phyloP scores from a whole-genome alignment of 768 basidiomycete species.

The Lactarius evosmus region DNA sequence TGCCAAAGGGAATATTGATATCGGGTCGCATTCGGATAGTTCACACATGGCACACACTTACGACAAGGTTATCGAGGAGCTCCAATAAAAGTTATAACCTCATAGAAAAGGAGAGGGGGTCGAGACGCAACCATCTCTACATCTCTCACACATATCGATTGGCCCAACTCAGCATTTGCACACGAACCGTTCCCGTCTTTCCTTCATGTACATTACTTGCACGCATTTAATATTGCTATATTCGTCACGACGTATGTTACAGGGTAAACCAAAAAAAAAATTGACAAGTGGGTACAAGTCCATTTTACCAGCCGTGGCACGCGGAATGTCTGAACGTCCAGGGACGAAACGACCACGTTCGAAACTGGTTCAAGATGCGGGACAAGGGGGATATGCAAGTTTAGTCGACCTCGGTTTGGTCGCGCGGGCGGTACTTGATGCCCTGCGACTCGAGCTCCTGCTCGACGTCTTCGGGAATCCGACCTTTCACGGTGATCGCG shows the following conservation, averaged over 20 bases:
- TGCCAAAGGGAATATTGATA: conserved; percentile 3
- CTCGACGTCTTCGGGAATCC: conserved; percentile 82
- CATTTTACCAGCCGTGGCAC: not conserved
- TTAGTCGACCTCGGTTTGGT: conserved; percentile 72
- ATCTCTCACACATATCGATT: not conserved
- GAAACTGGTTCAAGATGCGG: not conserved
- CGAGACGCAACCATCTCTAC: not conserved
- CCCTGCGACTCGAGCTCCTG: conserved; percentile 71
- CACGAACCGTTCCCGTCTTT: not conserved
- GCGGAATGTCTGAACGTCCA: not conserved
- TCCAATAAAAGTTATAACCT: conserved; percentile 32
- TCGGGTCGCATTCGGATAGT: conserved; percentile 35
- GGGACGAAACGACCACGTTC: not conserved
- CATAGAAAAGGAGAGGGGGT: not conserved
- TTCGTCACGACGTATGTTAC: conserved; percentile 11
- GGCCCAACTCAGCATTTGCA: not conserved
- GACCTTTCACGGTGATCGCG: conserved; percentile 84
- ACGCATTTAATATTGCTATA: conserved; percentile 1
- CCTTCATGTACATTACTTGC: conserved; percentile 1
- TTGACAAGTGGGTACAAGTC: not conserved
- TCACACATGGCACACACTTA: conserved; percentile 82
- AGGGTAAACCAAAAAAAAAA: not conserved
- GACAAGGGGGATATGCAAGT: not conserved
- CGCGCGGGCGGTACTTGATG: conserved; percentile 82
- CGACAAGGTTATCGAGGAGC: conserved; percentile 68